Conservation (phyloP, 1,284 basidiomycete species). For the Ustilago vetiveriae region DNA sequence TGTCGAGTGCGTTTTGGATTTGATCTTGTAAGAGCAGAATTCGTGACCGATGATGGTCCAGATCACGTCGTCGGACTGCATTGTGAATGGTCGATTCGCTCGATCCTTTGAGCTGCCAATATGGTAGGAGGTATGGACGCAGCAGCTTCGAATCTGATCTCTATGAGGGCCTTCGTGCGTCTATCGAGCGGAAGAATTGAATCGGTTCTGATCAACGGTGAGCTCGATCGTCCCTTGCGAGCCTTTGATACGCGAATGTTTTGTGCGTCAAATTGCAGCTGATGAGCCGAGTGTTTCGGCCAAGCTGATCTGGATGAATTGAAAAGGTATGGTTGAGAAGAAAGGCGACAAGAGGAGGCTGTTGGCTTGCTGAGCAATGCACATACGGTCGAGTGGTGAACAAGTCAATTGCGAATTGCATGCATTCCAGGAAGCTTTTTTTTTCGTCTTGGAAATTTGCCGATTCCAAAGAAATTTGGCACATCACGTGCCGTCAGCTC, state of each 20-base stretch:
- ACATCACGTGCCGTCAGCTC: conserved; percentile 11
- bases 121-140: too few species aligned
- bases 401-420: too few species aligned
- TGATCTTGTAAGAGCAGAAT: conserved; percentile 67
- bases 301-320: too few species aligned
- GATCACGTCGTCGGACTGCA: conserved; percentile 66
- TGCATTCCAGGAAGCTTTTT: conserved; percentile 1
- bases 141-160: too few species aligned
- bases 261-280: too few species aligned
- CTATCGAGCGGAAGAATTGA: too few species aligned
- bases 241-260: too few species aligned
- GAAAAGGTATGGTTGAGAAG: too few species aligned
- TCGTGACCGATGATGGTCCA: conserved; percentile 65
- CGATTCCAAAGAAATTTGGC: conserved; percentile 1
- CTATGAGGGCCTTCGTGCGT: too few species aligned
- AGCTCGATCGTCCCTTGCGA: too few species aligned
- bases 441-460: conserved; percentile 9
- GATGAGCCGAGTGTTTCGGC: too few species aligned
- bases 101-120: not conserved
- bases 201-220: too few species aligned
- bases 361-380: conserved; percentile 12
- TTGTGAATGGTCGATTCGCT: conserved; percentile 6
- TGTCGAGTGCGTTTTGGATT: conserved; percentile 70
- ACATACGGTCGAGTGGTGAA: not conserved
- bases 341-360: not conserved